Conservation (phyloP, 305 asterid genomes). For the Fraxinus greggii region DNA sequence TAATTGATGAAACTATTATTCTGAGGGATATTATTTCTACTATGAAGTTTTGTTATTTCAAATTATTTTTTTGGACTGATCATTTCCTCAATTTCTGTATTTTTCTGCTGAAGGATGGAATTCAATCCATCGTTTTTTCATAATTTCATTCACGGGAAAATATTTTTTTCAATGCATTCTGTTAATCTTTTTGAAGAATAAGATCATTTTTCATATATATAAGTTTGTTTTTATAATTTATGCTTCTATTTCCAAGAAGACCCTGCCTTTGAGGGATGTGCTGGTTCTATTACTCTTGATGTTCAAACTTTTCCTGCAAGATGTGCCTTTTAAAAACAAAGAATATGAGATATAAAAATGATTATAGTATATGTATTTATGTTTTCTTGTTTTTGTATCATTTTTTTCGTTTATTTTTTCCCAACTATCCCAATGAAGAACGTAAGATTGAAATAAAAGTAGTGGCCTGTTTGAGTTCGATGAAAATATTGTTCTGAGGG, state of each 20-base stretch:
- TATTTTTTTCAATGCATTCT: background rate
- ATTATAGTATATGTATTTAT: background rate
- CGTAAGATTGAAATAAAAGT: slow-evolving; percentile 31
- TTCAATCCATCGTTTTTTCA: background rate
- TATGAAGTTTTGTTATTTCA: background rate
- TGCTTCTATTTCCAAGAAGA: background rate
- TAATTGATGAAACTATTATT: slow-evolving; percentile 33
- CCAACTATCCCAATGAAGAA: slow-evolving; percentile 35
- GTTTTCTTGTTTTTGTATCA: background rate
- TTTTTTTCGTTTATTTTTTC: background rate
- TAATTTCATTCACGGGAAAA: background rate
- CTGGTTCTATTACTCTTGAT: background rate
- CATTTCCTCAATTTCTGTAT: background rate
- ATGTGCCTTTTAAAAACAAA: background rate
- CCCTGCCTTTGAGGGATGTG: slow-evolving; percentile 45
- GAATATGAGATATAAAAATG: background rate
- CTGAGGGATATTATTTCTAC: slow-evolving; percentile 30
- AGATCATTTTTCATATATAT: background rate
- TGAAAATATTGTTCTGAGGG: slow-evolving; percentile 39
- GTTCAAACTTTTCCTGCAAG: background rate
- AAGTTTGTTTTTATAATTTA: background rate
- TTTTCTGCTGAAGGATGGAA: background rate
- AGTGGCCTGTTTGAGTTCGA: slow-evolving; percentile 46
- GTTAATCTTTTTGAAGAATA: background rate
- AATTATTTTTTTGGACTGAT: too few relatives aligned